These are phyloP conservation scores for Kondoa subrosea DNA, from an alignment of 768 basidiomycete genomes.

Conservation along the genomic window DNA sequence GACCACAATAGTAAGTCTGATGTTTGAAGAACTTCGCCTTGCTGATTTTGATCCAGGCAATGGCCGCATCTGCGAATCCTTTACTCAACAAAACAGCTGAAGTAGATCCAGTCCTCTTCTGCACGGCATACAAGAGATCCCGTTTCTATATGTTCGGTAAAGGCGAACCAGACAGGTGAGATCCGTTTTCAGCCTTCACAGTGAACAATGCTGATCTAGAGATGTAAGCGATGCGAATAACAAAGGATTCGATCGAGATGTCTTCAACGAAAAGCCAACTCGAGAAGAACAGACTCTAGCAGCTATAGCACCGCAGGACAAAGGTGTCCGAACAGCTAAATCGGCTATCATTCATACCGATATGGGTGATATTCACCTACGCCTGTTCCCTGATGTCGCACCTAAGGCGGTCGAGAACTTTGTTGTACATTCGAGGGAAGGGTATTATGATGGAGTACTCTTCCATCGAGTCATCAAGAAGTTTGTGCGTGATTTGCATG, in stretches of 20 bases:
- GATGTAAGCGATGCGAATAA: conserved; percentile 56
- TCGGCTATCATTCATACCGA: conserved; percentile 86
- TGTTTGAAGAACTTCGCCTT: background rate
- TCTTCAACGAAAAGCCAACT: conserved; percentile 95
- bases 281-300: conserved; percentile 87
- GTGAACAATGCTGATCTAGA: conserved; percentile 1
- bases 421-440: conserved; percentile 70
- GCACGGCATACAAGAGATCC: conserved; percentile 78
- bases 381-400: conserved; percentile 73
- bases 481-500: conserved; percentile 45
- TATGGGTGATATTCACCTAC: conserved; percentile 76
- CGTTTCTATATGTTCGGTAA: conserved; percentile 92
- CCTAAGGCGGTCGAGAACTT: conserved; percentile 98
- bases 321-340: conserved; percentile 47
- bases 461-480: conserved; percentile 97
- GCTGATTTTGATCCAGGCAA: conserved; percentile 42
- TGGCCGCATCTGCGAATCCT: conserved; percentile 91
- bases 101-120: conserved; percentile 80
- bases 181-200: no score
- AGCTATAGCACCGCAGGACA: conserved; percentile 33
- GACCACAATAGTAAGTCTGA: conserved; percentile 52
- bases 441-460: conserved; percentile 80
- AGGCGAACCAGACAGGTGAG: conserved; percentile 59
- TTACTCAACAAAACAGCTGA: conserved; percentile 67
- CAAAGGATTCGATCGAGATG: conserved; percentile 53